These are phyloP conservation scores for Lepraria neglecta DNA, from an alignment of 495 filamentous ascomycete genomes.

Conservation along the genomic window DNA sequence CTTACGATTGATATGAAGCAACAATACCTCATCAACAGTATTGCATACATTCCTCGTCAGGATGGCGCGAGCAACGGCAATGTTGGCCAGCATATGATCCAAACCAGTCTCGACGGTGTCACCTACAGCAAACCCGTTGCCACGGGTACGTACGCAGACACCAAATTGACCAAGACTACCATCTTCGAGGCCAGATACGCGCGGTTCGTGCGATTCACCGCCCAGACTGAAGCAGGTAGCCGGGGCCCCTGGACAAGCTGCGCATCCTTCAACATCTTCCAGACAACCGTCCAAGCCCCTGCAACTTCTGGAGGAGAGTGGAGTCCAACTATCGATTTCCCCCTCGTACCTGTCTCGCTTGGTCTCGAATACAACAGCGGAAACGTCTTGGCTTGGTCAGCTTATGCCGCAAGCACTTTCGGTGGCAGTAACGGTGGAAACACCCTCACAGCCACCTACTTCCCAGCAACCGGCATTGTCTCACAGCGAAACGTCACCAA, in stretches of 20 bases:
- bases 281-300: conserved; percentile 16
- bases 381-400: conserved; percentile 43
- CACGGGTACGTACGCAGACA: conserved; percentile 41
- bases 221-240: conserved; percentile 30
- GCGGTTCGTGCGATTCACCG: conserved; percentile 40
- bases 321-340: conserved; percentile 48
- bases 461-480: conserved; percentile 32
- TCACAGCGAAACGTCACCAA: conserved; percentile 39
- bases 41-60: conserved; percentile 22
- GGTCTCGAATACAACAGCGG: conserved; percentile 35
- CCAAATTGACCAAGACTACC: conserved; percentile 36
- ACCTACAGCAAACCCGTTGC: conserved; percentile 36
- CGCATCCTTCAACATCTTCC: conserved; percentile 33
- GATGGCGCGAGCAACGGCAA: conserved; percentile 22
- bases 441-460: conserved; percentile 43
- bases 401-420: conserved; percentile 37
- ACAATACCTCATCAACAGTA: conserved; percentile 20
- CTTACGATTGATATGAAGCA: conserved; percentile 26
- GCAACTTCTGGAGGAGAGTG: conserved; percentile 31
- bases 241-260: conserved; percentile 34
- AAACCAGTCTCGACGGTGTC: conserved; percentile 32
- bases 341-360: conserved; percentile 44
- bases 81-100: conserved; percentile 23
- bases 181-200: conserved; percentile 36
- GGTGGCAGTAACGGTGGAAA: conserved; percentile 34